Conservation (phyloP, 495 filamentous ascomycete genomes). For the Lindgomyces ingoldianus region DNA sequence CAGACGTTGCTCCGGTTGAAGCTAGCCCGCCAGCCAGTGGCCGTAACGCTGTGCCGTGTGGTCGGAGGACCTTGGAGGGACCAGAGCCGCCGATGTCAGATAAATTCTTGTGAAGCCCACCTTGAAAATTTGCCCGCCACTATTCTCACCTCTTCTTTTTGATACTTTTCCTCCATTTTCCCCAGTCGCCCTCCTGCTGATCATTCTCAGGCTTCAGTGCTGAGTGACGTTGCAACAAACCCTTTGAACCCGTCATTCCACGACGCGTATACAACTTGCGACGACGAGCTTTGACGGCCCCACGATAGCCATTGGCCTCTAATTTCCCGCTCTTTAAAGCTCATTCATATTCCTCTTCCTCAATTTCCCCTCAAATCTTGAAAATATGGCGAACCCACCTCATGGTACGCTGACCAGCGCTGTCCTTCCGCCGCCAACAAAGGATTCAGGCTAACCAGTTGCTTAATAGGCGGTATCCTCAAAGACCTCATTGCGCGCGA, state of each 20-base stretch:
- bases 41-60: slow-evolving; percentile 5
- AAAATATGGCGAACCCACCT: slow-evolving; percentile 72
- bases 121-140: neutral
- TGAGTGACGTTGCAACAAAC: slow-evolving; percentile 15
- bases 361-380: slow-evolving; percentile 1
- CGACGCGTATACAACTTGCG: neutral
- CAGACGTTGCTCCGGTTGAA: slow-evolving; percentile 9
- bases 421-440: neutral
- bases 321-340: neutral
- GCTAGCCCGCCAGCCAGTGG: slow-evolving; percentile 17
- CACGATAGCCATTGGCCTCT: slow-evolving; percentile 10
- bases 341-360: neutral
- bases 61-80: neutral
- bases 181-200: neutral
- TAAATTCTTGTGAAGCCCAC: slow-evolving; percentile 1
- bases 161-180: neutral
- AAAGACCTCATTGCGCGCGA: slow-evolving; percentile 96
- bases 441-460: slow-evolving; percentile 10
- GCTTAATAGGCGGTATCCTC: slow-evolving; percentile 69
- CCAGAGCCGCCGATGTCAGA: slow-evolving; percentile 4
- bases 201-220: neutral
- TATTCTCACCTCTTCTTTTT: neutral
- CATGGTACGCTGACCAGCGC: slow-evolving; percentile 56
- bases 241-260: slow-evolving; percentile 11
- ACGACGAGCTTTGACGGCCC: slow-evolving; percentile 5